A percentile compares a stretch with the other conserved stretches of the same genome.
Conservation (phyloP, 768 basidiomycete species). For the Lactifluus rugatus region DNA sequence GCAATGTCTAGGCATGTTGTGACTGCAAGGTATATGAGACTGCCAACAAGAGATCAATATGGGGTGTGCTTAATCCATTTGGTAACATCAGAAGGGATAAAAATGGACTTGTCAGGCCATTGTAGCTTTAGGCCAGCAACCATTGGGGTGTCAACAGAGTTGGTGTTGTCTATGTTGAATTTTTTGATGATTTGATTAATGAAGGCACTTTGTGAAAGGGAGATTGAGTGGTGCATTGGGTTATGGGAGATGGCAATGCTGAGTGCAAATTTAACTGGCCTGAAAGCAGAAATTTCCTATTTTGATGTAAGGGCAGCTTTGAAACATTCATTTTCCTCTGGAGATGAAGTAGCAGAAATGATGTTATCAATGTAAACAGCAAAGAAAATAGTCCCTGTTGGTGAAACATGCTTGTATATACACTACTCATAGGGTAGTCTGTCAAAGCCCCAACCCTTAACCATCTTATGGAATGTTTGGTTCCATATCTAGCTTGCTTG, state of each 20-base stretch:
- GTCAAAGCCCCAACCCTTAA: too few relatives aligned
- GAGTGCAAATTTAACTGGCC: not conserved
- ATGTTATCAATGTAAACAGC: not conserved
- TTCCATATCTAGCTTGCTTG: too few relatives aligned
- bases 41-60: not conserved
- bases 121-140: not conserved
- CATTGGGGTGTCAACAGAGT: not conserved
- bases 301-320: fast-evolving
- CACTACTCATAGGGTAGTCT: too few relatives aligned
- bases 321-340: not conserved
- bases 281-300: not conserved
- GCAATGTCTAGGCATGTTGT: too few relatives aligned
- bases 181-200: not conserved
- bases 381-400: not conserved
- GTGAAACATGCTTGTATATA: not conserved
- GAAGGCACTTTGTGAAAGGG: not conserved
- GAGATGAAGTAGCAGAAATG: not conserved
- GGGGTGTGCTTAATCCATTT: not conserved
- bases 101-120: not conserved
- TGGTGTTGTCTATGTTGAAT: not conserved
- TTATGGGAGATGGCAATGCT: not conserved
- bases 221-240: too few relatives aligned
- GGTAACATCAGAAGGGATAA: fast-evolving
- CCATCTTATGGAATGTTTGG: too few relatives aligned
- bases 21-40: not conserved